Base-by-base conservation (phyloP, 495 filamentous ascomycete genomes). In the Staphylotrichum longicolle region DNA sequence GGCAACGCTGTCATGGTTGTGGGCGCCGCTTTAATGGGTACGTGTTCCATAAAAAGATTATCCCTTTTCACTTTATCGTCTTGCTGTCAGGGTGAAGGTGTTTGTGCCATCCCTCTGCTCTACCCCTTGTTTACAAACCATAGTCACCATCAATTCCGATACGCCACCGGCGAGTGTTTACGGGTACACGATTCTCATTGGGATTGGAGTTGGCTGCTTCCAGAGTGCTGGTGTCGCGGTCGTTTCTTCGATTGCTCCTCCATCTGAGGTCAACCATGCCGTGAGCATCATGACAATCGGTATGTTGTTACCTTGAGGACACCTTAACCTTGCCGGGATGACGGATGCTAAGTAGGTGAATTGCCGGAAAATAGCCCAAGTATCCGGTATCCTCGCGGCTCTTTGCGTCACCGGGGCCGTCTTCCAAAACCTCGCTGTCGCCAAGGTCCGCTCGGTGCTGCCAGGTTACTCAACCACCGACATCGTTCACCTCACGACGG, bases 131-230 rank as follows among this genome's bases (percentile, higher is more conserved):
- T 42, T 30, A 5, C 5, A 4, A 14, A 40, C 5, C 7, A 53
- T 15, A 53, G 50, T 20, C 10, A 70, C 76, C 58, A 62, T 77
- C 40, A 41, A 67, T 27, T 55, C 63, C 2, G 63, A 47, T 27
- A 77, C 78, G 3, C 46, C 68, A 10, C 65, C 67, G 0, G 67
- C 67, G 4, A 56, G 59, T 7, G 74, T 86, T 20, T 87, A 86
- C 67, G 85, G 85, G 34, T 81, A 77, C 63, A 72, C 65, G 7
- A 68, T 81, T 2, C 66, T 87, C 35, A 69, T 84, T 14, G 84
- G 77, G 30, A 62, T 83, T 14, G 85, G 86, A 7, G 59, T 63
- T 1, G 86, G 86, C 8, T 62, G 75, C 10, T 82, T 73, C 27
- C 79, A 83, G 61, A 53, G 14, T 3, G 77, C 80, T 0, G 66